phyloP scores from a whole-genome alignment of 768 basidiomycete species.

The Suillus subaureus region DNA sequence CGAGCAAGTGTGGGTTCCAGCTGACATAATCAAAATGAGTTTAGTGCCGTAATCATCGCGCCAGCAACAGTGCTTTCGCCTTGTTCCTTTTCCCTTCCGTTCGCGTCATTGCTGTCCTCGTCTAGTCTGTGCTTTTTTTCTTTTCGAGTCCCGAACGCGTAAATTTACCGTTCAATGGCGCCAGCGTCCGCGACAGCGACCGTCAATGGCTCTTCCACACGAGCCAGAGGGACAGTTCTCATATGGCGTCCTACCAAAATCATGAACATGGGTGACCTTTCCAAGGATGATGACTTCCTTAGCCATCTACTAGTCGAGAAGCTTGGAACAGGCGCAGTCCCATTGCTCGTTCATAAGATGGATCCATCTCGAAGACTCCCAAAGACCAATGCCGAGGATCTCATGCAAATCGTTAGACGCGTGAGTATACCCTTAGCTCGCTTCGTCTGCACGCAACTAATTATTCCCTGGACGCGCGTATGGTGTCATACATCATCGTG shows the following conservation, averaged over 20 bases:
- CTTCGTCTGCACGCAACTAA: slow-evolving; percentile 28
- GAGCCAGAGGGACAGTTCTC: slow-evolving; percentile 29
- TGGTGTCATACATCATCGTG: slow-evolving; percentile 17
- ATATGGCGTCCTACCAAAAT: slow-evolving; percentile 84
- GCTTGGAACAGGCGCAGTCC: slow-evolving; percentile 75
- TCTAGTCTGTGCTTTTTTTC: slow-evolving; percentile 13
- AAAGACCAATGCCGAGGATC: slow-evolving; percentile 67
- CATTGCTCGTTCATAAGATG: slow-evolving; percentile 91
- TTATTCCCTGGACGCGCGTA: slow-evolving; percentile 25
- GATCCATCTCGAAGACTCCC: slow-evolving; percentile 76
- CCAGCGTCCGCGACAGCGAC: slow-evolving; percentile 26
- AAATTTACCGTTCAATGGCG: slow-evolving; percentile 34
- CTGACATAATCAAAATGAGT: slow-evolving; percentile 12
- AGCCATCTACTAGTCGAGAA: slow-evolving; percentile 89
- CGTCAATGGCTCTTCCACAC: slow-evolving; percentile 24
- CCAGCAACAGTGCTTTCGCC: slow-evolving; percentile 22
- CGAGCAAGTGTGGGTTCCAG: background rate
- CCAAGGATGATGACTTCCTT: slow-evolving; percentile 89
- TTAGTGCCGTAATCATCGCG: slow-evolving; percentile 36
- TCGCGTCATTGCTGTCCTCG: slow-evolving; percentile 31
- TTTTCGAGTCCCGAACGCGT: slow-evolving; percentile 20
- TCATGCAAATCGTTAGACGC: slow-evolving; percentile 76
- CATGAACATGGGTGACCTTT: slow-evolving; percentile 90
- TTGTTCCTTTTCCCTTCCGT: slow-evolving; percentile 31
- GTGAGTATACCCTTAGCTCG: slow-evolving; percentile 45